Conservation (phyloP, 2,329 filamentous ascomycete species). For the Colletotrichum australisinense region DNA sequence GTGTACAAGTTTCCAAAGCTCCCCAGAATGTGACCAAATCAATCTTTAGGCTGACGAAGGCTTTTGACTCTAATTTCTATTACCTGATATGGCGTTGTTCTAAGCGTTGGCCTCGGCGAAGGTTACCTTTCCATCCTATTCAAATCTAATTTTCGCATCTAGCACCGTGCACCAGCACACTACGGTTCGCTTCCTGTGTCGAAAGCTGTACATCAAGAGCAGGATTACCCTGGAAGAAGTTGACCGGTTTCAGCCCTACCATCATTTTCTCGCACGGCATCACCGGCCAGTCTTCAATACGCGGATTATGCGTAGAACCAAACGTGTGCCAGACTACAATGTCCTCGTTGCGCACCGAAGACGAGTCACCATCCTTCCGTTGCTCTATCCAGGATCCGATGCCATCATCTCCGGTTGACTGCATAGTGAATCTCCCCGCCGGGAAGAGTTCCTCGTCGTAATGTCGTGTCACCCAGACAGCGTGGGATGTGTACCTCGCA, state of each 20-base stretch:
- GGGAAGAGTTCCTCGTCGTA: conserved; percentile 56
- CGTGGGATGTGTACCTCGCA: conserved; percentile 56
- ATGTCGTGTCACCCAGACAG: conserved; percentile 58
- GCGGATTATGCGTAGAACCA: conserved; percentile 72
- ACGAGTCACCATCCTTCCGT: conserved; percentile 50
- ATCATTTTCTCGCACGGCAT: conserved; percentile 72
- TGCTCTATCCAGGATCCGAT: conserved; percentile 53
- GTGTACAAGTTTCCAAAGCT: neutral
- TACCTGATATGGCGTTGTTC: neutral
- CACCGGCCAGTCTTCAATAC: conserved; percentile 75
- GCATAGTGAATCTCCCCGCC: conserved; percentile 56
- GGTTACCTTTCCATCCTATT: neutral
- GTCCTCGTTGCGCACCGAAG: conserved; percentile 58
- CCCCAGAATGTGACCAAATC: neutral
- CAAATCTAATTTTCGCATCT: neutral
- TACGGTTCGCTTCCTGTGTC: conserved; percentile 47
- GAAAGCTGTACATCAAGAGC: conserved; percentile 60
- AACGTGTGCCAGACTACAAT: conserved; percentile 69
- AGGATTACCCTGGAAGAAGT: conserved; percentile 65
- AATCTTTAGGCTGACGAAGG: neutral
- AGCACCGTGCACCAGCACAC: conserved; percentile 40
- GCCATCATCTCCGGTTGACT: conserved; percentile 56
- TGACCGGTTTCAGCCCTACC: conserved; percentile 63
- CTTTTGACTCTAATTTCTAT: neutral
- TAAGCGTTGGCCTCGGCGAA: too few relatives aligned